A percentile compares a stretch with the other conserved stretches of the same genome.
Evolutionary conservation across 106 monocot species (phyloP).

Genomic region (Xerophyta viscosa): DNA sequence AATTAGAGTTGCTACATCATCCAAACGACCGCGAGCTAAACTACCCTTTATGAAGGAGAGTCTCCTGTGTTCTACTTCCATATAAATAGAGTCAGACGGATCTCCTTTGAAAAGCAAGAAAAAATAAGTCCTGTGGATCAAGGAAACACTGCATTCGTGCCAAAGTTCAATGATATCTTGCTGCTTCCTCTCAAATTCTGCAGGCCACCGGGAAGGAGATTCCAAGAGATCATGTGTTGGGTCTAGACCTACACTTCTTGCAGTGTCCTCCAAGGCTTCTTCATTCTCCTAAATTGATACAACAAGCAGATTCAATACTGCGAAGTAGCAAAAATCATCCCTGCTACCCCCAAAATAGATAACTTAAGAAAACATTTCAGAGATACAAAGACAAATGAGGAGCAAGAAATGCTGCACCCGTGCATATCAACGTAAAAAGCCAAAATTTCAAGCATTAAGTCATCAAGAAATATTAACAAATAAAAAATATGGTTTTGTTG

Average conservation of each 20-base stretch:
- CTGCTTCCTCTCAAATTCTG: slow-evolving; percentile 68
- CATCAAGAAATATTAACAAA: no score
- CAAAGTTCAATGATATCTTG: slow-evolving; percentile 75
- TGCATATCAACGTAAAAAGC: no score
- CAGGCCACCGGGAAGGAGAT: slow-evolving; percentile 56
- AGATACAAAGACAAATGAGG: no score
- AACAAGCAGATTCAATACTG: no score
- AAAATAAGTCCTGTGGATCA: slow-evolving; percentile 85
- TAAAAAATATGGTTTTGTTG: no score
- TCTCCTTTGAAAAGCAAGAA: slow-evolving; percentile 90
- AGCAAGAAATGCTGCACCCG: no score
- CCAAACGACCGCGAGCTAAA: slow-evolving; percentile 18
- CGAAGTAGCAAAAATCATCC: no score
- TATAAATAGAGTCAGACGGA: slow-evolving; percentile 82
- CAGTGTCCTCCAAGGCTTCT: slow-evolving; percentile 15
- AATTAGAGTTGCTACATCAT: slow-evolving; percentile 12
- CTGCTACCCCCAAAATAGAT: no score
- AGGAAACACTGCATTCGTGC: slow-evolving; percentile 78
- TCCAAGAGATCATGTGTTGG: slow-evolving; percentile 34
- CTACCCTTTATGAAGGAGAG: slow-evolving; percentile 61
- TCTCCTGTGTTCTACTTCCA: slow-evolving; percentile 95
- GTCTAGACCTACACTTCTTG: slow-evolving; percentile 42
- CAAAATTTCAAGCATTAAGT: no score
- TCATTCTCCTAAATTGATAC: slow-evolving; percentile 16
- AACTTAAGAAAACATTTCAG: no score